Conservation (phyloP, 371 early-diverging fungal species). For the Zopfochytrium polystomum region DNA sequence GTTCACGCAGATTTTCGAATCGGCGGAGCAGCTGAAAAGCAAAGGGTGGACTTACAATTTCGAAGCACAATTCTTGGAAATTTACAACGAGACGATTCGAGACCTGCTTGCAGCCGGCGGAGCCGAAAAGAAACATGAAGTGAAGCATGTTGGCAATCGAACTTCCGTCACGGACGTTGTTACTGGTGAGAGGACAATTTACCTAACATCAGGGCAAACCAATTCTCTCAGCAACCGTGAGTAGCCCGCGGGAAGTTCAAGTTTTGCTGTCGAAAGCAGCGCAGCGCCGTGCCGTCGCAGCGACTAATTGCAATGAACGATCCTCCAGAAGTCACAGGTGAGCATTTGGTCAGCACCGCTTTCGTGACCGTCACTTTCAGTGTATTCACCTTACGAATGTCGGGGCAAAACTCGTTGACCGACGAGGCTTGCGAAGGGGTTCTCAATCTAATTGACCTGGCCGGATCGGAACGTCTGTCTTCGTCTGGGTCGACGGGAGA, state of each 20-base stretch:
- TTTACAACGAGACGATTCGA: conserved; percentile 87
- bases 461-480: conserved; percentile 89
- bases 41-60: conserved; percentile 86
- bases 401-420: conserved; percentile 65
- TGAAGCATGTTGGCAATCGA: no score
- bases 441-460: conserved; percentile 89
- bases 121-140: no score
- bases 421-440: conserved; percentile 54
- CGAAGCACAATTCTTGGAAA: conserved; percentile 78
- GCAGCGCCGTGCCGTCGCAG: conserved; percentile 57
- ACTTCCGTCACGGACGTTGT: conserved; percentile 76
- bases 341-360: no score
- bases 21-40: conserved; percentile 64
- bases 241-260: conserved; percentile 54
- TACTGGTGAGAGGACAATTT: conserved; percentile 51
- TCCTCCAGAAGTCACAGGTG: conserved; percentile 58
- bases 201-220: no score
- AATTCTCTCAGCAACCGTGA: conserved; percentile 15
- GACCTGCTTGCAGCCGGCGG: conserved; percentile 72
- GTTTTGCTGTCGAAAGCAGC: conserved; percentile 52
- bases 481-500: conserved; percentile 80
- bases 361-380: no score
- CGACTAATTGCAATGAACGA: conserved; percentile 60
- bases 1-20: conserved; percentile 81
- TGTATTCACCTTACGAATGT: conserved; percentile 64